Evolutionary conservation across 2,329 filamentous ascomycete species (phyloP), one percentile per base, ranked within the genome.

Genomic region (Nemania serpens): DNA sequence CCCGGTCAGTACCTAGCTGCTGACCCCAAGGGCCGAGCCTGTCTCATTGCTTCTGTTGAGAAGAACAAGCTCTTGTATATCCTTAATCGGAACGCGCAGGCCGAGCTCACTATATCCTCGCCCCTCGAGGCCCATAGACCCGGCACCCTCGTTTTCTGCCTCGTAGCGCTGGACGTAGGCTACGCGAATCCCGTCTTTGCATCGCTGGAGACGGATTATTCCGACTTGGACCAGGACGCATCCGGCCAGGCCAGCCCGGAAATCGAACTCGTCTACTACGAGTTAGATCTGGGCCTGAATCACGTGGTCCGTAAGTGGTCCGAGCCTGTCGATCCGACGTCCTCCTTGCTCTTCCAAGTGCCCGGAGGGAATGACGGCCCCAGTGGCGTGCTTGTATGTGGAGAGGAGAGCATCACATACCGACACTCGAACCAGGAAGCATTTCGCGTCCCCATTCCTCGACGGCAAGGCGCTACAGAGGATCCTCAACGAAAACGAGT

Each of bases 31-130:
- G 95, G 95, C 58, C 88, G 95, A 79, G 96, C 96, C 57, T 97
- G 94, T 73, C 84, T 99, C 74, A 91, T 98, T 63, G 93, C 95
- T 10, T 94, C 93, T 5, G 84, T 94, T 57, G 96, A 99, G 79
- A 99, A 99, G 84, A 99, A 98, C 81, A 99, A 99, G 81, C 89
- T 99, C 58, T 95, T 99, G 68, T 99, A 99, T 78, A 94, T 99
- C 71, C 83, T 99, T 68, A 98, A 98, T 77, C 89, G 96, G 67
- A 96, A 97, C 78, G 86, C 93, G 2, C 92, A 98, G 77, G 93
- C 93, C 17, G 91, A 97, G 75, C 86, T 99, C 70, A 96, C 93
- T 42, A 99, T 99, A 52, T 99, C 95, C 5, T 99, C 95, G 13
- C 95, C 95, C 0, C 84, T 99, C 17, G 96, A 99, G 77, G 96